Percentiles rank a stretch among this genome's conserved stretches.
These are phyloP conservation scores for Xerophyta viscosa DNA, from an alignment of 106 monocot species.

Conservation along the genomic window DNA sequence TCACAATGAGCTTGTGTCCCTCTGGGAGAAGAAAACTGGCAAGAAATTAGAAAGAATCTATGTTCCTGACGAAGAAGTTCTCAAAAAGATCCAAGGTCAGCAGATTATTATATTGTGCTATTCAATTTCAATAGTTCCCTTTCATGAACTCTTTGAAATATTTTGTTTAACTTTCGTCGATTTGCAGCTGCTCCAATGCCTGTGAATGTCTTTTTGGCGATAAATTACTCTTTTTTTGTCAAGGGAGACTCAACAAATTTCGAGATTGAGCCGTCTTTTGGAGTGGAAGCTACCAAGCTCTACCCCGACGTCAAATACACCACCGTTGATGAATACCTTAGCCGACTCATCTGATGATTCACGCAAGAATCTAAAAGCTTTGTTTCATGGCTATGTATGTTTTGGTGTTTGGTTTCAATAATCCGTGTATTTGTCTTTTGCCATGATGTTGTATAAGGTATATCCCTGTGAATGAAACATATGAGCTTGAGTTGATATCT, in stretches of 20 bases:
- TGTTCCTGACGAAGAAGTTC: constrained; percentile 30
- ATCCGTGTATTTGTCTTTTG: too few species aligned
- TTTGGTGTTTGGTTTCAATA: too few species aligned
- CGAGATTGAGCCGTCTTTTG: constrained; percentile 5
- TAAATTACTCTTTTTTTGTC: not conserved
- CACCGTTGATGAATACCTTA: constrained; percentile 27
- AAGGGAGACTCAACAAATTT: constrained; percentile 3
- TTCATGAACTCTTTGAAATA: too few species aligned
- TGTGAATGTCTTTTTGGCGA: not conserved
- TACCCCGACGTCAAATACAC: constrained; percentile 7
- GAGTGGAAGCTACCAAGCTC: constrained; percentile 2
- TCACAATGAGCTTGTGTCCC: constrained; percentile 36
- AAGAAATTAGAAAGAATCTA: constrained; percentile 36
- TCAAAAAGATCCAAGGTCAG: constrained; percentile 37
- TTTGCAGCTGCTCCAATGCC: not conserved
- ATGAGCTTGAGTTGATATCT: too few species aligned
- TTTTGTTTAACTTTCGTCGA: too few species aligned
- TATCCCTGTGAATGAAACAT: too few species aligned
- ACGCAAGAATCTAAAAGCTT: not conserved
- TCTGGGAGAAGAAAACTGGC: constrained; percentile 45
- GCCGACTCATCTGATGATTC: constrained; percentile 22
- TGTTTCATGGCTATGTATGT: too few species aligned
- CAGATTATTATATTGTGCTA: not conserved
- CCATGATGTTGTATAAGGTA: too few species aligned
- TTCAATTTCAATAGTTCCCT: too few species aligned